Base-by-base conservation (phyloP, 176 grass and related monocot genomes). In the Carex scoparia region DNA sequence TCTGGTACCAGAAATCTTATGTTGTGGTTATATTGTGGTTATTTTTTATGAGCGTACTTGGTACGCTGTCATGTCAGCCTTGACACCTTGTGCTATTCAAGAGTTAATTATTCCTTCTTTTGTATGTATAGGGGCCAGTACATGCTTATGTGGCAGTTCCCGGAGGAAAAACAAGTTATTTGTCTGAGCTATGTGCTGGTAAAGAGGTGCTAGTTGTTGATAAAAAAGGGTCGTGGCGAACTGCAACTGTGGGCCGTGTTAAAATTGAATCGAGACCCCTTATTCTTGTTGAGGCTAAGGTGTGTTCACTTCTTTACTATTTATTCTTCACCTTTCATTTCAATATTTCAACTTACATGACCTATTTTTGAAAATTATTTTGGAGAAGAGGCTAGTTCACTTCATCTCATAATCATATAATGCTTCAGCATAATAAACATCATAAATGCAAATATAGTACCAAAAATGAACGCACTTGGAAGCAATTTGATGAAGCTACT, bases 191-290 rank as follows among this genome's bases (percentile, higher is more conserved):
- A 82, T 82, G 63, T 74, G 90, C 96, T 65, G 96, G 95, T 33
- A 93, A 90, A 85, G 96, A 98, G 82, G 96, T 94, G 33, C 64
- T 90, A 6, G 40, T 98, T 18, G 87, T 98, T 14, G 84, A 91
- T 65, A 83, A 92, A 89, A 86, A 78, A 86, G 96, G 96, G 40
- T 83, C 88, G 28, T 91, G 87, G 85, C 89, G 88, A 33, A 95
- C 93, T 57, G 87, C 88, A 59, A 98, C 87, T 75, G 93, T 98
- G 13, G 93, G 93, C 49, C 96, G 88, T 85, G 93, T 94, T 86
- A 98, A 98, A 79, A 94, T 98, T 81, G 93, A 98, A 87, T 98
- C 91, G 61, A 93, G 96, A 76, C 90, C 91, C 18, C 93, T 98
- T 37, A 90, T 98, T 87, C 93, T 94, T 82, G 87, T 98, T 31